Conservation (phyloP, 345 rosid genomes). For the Noccaea bulbosa region DNA sequence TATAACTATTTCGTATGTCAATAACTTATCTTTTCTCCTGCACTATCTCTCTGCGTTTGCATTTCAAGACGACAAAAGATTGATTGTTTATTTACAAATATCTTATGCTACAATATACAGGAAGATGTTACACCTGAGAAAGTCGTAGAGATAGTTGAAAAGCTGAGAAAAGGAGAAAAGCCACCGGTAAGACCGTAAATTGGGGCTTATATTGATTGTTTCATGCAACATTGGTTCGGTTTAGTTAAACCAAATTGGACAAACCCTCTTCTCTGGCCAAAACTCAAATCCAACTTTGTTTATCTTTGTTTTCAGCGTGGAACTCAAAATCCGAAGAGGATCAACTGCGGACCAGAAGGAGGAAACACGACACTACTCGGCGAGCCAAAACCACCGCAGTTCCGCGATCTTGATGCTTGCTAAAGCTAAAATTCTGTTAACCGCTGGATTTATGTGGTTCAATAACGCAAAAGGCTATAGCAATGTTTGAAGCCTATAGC, state of each 20-base stretch:
- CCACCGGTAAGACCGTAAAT: conserved; percentile 63
- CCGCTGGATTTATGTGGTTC: conserved; percentile 18
- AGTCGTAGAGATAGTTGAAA: conserved; percentile 90
- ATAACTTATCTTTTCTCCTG: conserved; percentile 14
- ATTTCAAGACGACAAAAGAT: not conserved
- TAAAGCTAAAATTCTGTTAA: conserved; percentile 43
- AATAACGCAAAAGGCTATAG: conserved; percentile 54
- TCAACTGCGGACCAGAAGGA: conserved; percentile 92
- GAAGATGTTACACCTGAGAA: conserved; percentile 90
- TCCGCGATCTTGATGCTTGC: conserved; percentile 94
- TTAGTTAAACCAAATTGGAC: not conserved
- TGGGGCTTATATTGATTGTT: no score
- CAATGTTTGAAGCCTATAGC: conserved; percentile 30
- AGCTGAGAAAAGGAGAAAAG: conserved; percentile 87
- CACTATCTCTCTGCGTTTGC: not conserved
- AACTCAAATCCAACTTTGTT: not conserved
- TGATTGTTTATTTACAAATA: not conserved
- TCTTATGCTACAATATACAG: conserved; percentile 59
- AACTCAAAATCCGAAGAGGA: conserved; percentile 88
- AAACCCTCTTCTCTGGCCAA: not conserved
- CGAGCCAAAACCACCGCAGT: conserved; percentile 88
- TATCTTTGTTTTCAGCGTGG: conserved; percentile 61
- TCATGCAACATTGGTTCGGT: no score
- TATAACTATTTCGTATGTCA: conserved; percentile 88
- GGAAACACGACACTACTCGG: conserved; percentile 79